These are phyloP conservation scores for Nicotiana knightiana DNA, from an alignment of 257 asterid genomes.

Conservation along the genomic window DNA sequence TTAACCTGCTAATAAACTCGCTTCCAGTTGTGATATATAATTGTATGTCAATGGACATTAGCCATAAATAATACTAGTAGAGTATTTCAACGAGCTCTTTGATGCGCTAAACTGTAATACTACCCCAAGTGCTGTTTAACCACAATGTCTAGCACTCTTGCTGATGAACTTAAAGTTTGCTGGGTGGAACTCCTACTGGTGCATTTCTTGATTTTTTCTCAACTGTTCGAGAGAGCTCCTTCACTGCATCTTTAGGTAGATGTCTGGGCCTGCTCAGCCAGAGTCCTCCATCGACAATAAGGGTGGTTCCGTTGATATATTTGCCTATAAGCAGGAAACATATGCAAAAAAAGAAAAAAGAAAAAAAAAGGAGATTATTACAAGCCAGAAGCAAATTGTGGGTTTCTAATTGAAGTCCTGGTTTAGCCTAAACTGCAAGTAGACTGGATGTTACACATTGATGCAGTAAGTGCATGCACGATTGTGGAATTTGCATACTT, in stretches of 20 bases:
- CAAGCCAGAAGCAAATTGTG: background rate
- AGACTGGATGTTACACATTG: background rate
- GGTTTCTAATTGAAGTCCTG: background rate
- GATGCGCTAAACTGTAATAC: background rate
- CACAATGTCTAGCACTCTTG: background rate
- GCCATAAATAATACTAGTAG: background rate
- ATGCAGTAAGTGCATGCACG: background rate
- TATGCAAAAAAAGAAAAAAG: background rate
- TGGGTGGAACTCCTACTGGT: constrained; percentile 53
- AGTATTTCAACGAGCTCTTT: background rate
- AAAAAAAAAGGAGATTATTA: background rate
- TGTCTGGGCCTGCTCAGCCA: constrained; percentile 73
- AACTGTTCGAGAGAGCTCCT: constrained; percentile 53
- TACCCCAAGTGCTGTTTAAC: background rate
- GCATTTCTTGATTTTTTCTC: constrained; percentile 64
- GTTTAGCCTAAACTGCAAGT: background rate
- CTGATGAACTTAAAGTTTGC: constrained; percentile 45
- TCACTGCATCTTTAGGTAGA: constrained; percentile 60
- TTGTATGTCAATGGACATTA: background rate
- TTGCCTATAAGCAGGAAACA: constrained; percentile 44
- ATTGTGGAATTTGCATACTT: background rate
- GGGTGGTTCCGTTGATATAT: constrained; percentile 56
- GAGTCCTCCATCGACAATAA: constrained; percentile 71
- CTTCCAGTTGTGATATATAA: background rate
- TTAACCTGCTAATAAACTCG: background rate